Evolutionary conservation across 129 eudicot genomes (phyloP).

Genomic region (Smallanthus sonchifolius): DNA sequence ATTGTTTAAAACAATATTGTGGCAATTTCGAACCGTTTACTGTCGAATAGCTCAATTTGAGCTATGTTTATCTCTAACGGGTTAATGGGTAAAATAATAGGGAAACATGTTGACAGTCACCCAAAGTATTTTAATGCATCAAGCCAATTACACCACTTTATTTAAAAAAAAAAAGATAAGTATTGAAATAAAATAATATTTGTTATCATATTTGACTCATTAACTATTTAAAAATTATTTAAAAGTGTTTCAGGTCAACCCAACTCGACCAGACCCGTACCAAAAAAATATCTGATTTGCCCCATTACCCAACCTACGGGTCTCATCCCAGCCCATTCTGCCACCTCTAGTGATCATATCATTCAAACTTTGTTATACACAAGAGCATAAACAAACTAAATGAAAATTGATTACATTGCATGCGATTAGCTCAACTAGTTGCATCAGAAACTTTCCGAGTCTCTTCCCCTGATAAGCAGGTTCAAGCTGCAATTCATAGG

Average conservation of each 20-base stretch:
- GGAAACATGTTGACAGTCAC: not conserved
- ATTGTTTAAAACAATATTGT: not conserved
- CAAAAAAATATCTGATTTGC: not conserved
- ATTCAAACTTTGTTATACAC: constrained; percentile 4
- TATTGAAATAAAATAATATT: not conserved
- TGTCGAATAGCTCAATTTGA: not conserved
- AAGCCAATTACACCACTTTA: not conserved
- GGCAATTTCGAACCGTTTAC: not conserved
- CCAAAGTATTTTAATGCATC: not conserved
- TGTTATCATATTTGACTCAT: not conserved
- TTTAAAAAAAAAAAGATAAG: not conserved
- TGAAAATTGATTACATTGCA: constrained; percentile 39
- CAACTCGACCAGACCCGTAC: not conserved
- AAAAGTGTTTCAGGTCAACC: not conserved
- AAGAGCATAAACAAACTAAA: not conserved
- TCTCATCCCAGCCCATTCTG: not conserved
- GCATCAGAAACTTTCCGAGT: constrained; percentile 79
- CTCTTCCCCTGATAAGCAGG: constrained; percentile 76
- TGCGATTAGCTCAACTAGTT: constrained; percentile 80
- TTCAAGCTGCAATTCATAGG: constrained; percentile 93
- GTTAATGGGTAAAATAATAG: not conserved
- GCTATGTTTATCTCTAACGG: not conserved
- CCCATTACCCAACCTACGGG: not conserved
- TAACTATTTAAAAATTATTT: not conserved
- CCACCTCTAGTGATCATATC: not conserved